phyloP scores from a whole-genome alignment of 257 asterid species.

The Solanum virginianum region DNA sequence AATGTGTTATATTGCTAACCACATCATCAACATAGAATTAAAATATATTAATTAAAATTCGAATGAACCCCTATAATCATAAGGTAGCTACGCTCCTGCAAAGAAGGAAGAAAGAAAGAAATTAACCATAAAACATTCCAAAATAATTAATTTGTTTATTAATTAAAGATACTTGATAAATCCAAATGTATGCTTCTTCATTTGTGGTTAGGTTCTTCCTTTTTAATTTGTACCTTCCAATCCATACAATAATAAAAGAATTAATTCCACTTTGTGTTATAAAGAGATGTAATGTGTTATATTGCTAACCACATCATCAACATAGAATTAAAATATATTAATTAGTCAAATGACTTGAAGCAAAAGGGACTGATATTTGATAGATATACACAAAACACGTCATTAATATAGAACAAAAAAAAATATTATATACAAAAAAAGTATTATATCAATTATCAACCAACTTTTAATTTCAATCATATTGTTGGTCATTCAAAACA shows the following conservation, averaged over 20 bases:
- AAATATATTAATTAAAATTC: not conserved
- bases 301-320: constrained; percentile 5
- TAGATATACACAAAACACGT: not conserved
- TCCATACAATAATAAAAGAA: not conserved
- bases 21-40: not conserved
- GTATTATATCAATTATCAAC: not conserved
- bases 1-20: constrained; percentile 13
- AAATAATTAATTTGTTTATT: not conserved
- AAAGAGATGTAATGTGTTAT: constrained; percentile 11
- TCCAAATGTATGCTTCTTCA: not conserved
- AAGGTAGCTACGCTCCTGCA: no score
- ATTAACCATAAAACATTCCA: not conserved
- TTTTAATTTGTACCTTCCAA: constrained; percentile 5
- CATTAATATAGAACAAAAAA: not conserved
- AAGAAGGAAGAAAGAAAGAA: not conserved
- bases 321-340: not conserved
- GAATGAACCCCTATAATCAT: no score
- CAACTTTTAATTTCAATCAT: not conserved
- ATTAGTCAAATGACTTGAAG: not conserved
- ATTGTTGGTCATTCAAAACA: not conserved
- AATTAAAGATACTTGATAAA: not conserved
- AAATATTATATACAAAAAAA: not conserved
- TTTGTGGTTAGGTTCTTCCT: constrained; percentile 9
- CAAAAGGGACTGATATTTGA: not conserved
- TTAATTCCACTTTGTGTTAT: not conserved